Evolutionary conservation across 164 flowering plant species (phyloP), one percentile per base, ranked within the genome.

Genomic region (Euptelea pleiosperma): DNA sequence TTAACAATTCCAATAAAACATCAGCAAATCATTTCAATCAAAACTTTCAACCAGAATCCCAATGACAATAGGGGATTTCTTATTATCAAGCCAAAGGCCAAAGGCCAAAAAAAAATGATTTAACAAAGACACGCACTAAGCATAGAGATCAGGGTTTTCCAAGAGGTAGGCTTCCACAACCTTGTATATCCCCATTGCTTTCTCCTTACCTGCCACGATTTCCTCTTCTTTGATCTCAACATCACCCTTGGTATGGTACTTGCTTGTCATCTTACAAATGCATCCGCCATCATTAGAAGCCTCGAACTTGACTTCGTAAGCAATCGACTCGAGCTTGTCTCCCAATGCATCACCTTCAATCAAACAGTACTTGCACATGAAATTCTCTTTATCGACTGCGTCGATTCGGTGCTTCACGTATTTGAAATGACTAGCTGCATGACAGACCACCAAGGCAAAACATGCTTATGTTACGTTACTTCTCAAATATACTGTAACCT

Each of bases 141-240:
- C 42, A 56, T 55, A 70, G 40, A 62, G 62, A 53, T 55, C 56
- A 52, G 73, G 69, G 40, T 70, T 70, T 19, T 54, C 52, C 15
- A 49, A 11, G 41, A 70, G 83, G 66, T 78, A 74, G 70, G 52
- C 61, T 40, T 66, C 68, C 6, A 66, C 75, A 52, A 37, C 61
- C 36, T 62, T 62, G 61, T 30, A 71, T 22, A 63, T 21, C 6
- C 15, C 66, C 34, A 21, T 21, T 4, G 60, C 52, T 50, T 43
- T 41, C n/a, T 62, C 64, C 40, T 48, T 54, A 30, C 68, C 65
- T 47, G 24, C 29, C 60, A 54, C 34, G 57, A 62, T 33, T 22
- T 53, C 65, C 22, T 62, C 65, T 15, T 53, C 65, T 6, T 43
- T 33, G 4, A 62, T 8, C 59, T 19, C 55, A 8, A 40, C 28